phyloP scores from a whole-genome alignment of 305 asterid species.

The Caryopteris hybrid region DNA sequence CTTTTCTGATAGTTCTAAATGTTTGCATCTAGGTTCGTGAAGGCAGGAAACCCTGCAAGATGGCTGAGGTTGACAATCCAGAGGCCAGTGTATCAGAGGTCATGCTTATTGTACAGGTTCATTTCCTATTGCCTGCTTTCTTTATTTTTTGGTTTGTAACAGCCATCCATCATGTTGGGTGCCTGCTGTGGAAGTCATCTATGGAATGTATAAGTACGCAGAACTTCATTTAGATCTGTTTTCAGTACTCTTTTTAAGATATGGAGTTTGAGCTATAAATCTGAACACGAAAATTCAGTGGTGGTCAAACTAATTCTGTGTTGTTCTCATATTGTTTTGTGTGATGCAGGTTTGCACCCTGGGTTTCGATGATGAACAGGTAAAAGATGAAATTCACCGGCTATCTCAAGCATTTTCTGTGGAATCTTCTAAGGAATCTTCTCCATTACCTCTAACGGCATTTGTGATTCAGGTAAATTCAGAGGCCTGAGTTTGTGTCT shows the following conservation, averaged over 20 bases:
- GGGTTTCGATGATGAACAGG: conserved; percentile 51
- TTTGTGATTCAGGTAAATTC: conserved; percentile 75
- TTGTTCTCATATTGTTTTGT: conserved; percentile 7
- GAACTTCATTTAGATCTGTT: background rate
- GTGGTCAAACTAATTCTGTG: conserved; percentile 8
- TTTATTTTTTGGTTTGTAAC: conserved; percentile 6
- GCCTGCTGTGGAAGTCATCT: background rate
- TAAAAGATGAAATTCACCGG: conserved; percentile 56
- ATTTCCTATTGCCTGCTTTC: conserved; percentile 14
- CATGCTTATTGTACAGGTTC: conserved; percentile 93
- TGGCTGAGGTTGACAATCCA: conserved; percentile 40
- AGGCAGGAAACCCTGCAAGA: conserved; percentile 56
- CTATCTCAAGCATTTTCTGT: conserved; percentile 66
- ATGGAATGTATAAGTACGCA: background rate
- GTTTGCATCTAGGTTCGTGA: conserved; percentile 75
- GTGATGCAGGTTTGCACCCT: conserved; percentile 61
- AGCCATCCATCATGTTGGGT: background rate
- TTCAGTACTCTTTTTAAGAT: background rate
- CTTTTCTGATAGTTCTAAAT: conserved; percentile 3
- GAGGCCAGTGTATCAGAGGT: conserved; percentile 56
- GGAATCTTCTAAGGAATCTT: conserved; percentile 54
- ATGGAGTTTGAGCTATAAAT: background rate
- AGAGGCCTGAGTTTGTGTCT: conserved; percentile 2
- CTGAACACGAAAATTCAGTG: conserved; percentile 7
- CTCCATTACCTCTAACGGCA: conserved; percentile 66